Base-by-base conservation (phyloP, 2,329 filamentous ascomycete genomes). In the Pezizomycotina sp. region DNA sequence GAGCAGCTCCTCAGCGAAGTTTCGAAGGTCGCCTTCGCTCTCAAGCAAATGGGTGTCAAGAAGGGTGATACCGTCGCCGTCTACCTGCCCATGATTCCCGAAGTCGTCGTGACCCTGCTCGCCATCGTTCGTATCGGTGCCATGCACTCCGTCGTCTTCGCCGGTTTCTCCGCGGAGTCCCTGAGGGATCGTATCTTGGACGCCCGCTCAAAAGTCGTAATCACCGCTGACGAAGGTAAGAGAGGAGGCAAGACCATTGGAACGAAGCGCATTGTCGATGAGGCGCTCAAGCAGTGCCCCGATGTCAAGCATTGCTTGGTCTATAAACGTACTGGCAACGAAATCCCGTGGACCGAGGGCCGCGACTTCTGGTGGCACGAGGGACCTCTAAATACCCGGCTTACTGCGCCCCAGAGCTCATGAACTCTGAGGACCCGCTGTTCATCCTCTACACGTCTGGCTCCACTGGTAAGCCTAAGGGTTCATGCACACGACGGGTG, bases 221-320 rank as follows among this genome's bases (percentile, higher is more conserved):
- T 98, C 56, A 98, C 89, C 42, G 78, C 82, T 2, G 89, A 98
- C 57, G 89, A 98, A 68, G 89, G 89, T 55, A 92, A 91, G 70
- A 82, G 89, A 53, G 89, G 89, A 52, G 89, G 89, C 58, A 98
- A 95, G 68, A 61, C 91, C 53, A 93, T 98, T 56, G 80, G 81
- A 53, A 95, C 86, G 53, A 95, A 98, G 74, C 92, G 92, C 67
- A 95, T 98, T 56, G 89, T 95, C 50, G 89, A 98, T 55, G 89
- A 95, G 56, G 86, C 86, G 23, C 69, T 98, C 43, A 92, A 89
- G 67, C 82, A 92, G 61, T 95, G 86, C 61, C 86, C 86, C 12
- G 76, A 81, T 51, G 79, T 98, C 48, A 71, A 66, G 26, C 73
- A 79, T 59, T 80, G 81, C 51, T 67, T 98, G 24, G 89, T 98